phyloP scores from a whole-genome alignment of 371 early-diverging fungal species.

The Mucor circinelloides region DNA sequence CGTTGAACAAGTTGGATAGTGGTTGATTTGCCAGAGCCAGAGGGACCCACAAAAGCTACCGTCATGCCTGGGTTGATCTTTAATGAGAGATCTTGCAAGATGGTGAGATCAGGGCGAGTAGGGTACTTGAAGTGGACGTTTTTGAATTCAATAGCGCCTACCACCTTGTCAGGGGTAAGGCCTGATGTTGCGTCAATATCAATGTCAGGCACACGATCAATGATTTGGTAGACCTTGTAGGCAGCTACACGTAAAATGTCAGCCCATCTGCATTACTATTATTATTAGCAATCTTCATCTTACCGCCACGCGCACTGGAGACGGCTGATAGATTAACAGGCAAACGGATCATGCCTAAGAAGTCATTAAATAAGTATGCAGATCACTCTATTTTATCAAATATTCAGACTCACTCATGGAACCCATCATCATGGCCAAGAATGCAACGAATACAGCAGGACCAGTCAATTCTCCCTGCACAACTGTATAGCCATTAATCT shows the following conservation, averaged over 20 bases:
- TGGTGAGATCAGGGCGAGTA: slow-evolving; percentile 57
- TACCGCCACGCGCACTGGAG: slow-evolving; percentile 57
- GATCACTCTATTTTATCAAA: not conserved
- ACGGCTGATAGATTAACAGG: slow-evolving; percentile 67
- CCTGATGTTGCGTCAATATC: slow-evolving; percentile 56
- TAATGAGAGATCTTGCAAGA: slow-evolving; percentile 61
- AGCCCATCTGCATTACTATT: no score
- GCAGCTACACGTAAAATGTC: slow-evolving; percentile 42
- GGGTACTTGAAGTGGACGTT: slow-evolving; percentile 75
- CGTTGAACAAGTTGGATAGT: slow-evolving; percentile 66
- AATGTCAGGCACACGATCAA: slow-evolving; percentile 76
- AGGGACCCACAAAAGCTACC: slow-evolving; percentile 68
- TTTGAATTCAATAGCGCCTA: slow-evolving; percentile 62
- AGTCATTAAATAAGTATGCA: not conserved
- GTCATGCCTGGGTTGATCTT: slow-evolving; percentile 63
- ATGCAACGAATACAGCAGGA: slow-evolving; percentile 65
- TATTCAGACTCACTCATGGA: not conserved
- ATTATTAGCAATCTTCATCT: no score
- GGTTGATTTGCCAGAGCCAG: slow-evolving; percentile 76
- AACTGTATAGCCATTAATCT: slow-evolving; percentile 19
- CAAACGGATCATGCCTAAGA: slow-evolving; percentile 27
- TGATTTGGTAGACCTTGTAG: slow-evolving; percentile 69
- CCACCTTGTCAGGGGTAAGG: slow-evolving; percentile 26
- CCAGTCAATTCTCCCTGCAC: slow-evolving; percentile 48
- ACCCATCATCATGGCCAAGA: slow-evolving; percentile 73